phyloP scores from a whole-genome alignment of 2,329 filamentous ascomycete genomes.

The Colletotrichum sp. region DNA sequence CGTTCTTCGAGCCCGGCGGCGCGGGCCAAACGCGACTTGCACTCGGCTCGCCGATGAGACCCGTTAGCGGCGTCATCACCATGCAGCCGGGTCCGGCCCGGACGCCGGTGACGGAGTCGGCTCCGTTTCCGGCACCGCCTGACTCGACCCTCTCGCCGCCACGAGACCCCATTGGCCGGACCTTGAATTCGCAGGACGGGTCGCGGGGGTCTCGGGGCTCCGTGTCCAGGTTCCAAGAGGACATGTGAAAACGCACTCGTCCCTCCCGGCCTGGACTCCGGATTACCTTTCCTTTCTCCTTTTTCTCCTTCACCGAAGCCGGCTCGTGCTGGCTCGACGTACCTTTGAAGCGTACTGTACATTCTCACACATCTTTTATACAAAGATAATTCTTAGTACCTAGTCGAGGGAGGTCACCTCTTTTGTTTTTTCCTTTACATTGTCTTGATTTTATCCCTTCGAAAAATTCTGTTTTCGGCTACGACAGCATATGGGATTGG shows the following conservation, averaged over 20 bases:
- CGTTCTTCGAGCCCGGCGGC: slow-evolving; percentile 41
- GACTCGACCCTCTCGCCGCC: slow-evolving; percentile 18
- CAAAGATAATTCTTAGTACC: slow-evolving; percentile 15
- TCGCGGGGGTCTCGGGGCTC: slow-evolving; percentile 34
- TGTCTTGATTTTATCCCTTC: not conserved
- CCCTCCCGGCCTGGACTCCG: not conserved
- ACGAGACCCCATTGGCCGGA: slow-evolving; percentile 42
- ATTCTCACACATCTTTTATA: slow-evolving; percentile 11
- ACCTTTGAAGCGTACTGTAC: slow-evolving; percentile 17
- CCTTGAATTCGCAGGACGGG: slow-evolving; percentile 38
- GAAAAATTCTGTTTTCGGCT: not conserved
- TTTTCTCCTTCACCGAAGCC: not conserved
- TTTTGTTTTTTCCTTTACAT: not conserved
- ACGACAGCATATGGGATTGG: slow-evolving; percentile 18
- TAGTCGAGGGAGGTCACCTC: not conserved
- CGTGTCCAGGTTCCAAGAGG: slow-evolving; percentile 46
- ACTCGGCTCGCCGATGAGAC: slow-evolving; percentile 63
- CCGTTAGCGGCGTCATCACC: slow-evolving; percentile 64
- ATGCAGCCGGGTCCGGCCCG: slow-evolving; percentile 70
- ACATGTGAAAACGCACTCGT: slow-evolving; percentile 27
- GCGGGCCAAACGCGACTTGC: slow-evolving; percentile 43
- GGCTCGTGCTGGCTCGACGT: not conserved
- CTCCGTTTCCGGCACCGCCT: slow-evolving; percentile 47
- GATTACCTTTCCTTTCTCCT: not conserved
- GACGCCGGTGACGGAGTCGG: slow-evolving; percentile 62